Base-by-base conservation (phyloP, 2,329 filamentous ascomycete species). In the Pseudovirgaria hyperparasitica region DNA sequence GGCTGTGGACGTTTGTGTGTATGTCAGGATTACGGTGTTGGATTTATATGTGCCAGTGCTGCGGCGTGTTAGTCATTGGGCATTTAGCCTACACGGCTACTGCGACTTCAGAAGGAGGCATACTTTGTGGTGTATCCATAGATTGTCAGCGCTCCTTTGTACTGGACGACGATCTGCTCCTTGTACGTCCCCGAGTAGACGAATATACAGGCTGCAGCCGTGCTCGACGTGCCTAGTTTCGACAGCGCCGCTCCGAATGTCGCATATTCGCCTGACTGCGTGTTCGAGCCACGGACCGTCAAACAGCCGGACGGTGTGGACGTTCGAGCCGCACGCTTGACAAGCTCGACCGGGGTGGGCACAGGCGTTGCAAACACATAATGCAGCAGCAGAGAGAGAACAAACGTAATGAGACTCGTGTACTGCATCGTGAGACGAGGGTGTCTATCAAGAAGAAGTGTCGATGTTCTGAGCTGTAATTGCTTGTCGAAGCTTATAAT, bases 131-230 rank as follows among this genome's bases (percentile, higher is more conserved):
- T 72, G 36, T 63, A 63, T 7, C 72, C 71, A 39, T 65, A 66
- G 34, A 69, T 58, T 30, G 57, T 64, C 18, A 72, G 54, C 23
- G 55, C 45, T 3, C 61, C 63, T 5, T 42, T 46, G 22, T 63
- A 55, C 2, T 57, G 46, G 25, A 73, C 56, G 32, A 58, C 58
- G 19, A 72, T 64, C 42, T 72, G 67, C 42, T 72, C 67, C 2
- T 43, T 48, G 55, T 74, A 72, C 18, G 63, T 67, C 9, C 69
- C 68, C 5, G 57, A 40, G 38, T 65, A 46, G 46, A 76, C 64
- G 50, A 75, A 75, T 48, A 76, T 69, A 40, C 60, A 65, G 29
- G 68, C 64, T 2, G 52, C 52, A 1, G 45, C 35, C 2, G 60
- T 55, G 4, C 62, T 55, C 1, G 55, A 52, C 1, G 60, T 63